These are phyloP conservation scores for Neurospora intermedia DNA, from an alignment of 495 filamentous ascomycete genomes.

Conservation along the genomic window DNA sequence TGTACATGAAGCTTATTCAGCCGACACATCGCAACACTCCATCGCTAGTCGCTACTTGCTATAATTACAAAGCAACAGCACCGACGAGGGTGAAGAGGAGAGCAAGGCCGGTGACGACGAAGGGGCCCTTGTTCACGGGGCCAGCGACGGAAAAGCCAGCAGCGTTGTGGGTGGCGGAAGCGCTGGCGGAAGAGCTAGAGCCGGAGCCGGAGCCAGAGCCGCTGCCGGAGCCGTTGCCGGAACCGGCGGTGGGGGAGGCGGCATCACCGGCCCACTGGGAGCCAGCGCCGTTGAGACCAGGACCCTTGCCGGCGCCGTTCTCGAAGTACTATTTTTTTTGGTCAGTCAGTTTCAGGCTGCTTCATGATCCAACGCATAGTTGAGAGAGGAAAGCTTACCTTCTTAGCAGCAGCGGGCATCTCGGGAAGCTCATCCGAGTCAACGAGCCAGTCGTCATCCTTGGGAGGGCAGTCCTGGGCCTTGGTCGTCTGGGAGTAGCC, in stretches of 20 bases:
- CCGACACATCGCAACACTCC: neutral
- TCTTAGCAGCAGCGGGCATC: slow-evolving; percentile 56
- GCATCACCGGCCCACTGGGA: slow-evolving; percentile 55
- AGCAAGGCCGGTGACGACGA: slow-evolving; percentile 45
- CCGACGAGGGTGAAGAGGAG: slow-evolving; percentile 54
- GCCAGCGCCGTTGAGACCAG: slow-evolving; percentile 61
- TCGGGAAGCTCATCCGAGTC: slow-evolving; percentile 53
- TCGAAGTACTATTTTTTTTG: slow-evolving; percentile 47
- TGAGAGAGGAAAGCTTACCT: slow-evolving; percentile 12
- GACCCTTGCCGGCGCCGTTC: slow-evolving; percentile 61
- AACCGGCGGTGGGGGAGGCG: slow-evolving; percentile 26
- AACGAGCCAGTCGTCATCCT: slow-evolving; percentile 66
- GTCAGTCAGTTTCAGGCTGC: neutral
- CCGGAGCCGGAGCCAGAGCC: slow-evolving; percentile 54
- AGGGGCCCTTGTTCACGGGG: slow-evolving; percentile 41
- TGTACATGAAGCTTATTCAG: neutral
- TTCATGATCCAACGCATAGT: neutral
- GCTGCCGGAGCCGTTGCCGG: slow-evolving; percentile 19
- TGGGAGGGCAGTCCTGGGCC: slow-evolving; percentile 57
- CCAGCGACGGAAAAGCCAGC: slow-evolving; percentile 31
- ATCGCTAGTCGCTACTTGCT: neutral
- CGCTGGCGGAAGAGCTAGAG: slow-evolving; percentile 28
- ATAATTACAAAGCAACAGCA: slow-evolving; percentile 46
- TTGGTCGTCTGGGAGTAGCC: slow-evolving; percentile 61
- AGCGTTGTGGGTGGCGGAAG: slow-evolving; percentile 19